These are phyloP conservation scores for Ogataea ganodermae DNA, from an alignment of 805 yeast species.

Conservation along the genomic window DNA sequence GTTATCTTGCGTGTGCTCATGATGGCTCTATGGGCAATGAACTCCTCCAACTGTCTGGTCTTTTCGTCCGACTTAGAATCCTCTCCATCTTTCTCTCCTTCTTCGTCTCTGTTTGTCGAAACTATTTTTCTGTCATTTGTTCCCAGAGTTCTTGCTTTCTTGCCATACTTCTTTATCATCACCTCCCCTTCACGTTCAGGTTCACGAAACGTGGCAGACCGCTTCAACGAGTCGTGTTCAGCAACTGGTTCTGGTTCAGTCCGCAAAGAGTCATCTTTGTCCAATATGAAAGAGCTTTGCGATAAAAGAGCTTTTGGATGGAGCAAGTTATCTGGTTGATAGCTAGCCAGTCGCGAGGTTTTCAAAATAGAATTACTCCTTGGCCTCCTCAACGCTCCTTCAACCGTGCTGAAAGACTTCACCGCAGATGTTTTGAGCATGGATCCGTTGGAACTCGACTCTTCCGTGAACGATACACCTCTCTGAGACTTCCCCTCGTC, in stretches of 20 bases:
- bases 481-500: not conserved
- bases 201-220: not conserved
- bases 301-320: not conserved
- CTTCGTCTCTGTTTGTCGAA: no score
- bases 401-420: conserved; percentile 1
- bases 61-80: not conserved
- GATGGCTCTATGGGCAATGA: not conserved
- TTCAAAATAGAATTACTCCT: not conserved
- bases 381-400: not conserved
- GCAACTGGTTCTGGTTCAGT: not conserved
- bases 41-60: not conserved
- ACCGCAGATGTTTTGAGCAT: not conserved
- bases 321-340: not conserved
- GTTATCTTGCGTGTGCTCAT: not conserved
- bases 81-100: no score
- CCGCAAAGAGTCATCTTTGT: not conserved
- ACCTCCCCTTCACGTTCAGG: not conserved
- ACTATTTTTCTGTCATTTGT: no score
- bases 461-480: not conserved
- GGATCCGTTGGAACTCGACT: not conserved
- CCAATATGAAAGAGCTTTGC: not conserved
- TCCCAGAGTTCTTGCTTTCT: no score
- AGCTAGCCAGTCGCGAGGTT: not conserved
- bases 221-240: no score
- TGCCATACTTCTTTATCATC: no score